Evolutionary conservation across 1,284 basidiomycete species (phyloP).

Genomic region (Hypsizygus ulmarius): DNA sequence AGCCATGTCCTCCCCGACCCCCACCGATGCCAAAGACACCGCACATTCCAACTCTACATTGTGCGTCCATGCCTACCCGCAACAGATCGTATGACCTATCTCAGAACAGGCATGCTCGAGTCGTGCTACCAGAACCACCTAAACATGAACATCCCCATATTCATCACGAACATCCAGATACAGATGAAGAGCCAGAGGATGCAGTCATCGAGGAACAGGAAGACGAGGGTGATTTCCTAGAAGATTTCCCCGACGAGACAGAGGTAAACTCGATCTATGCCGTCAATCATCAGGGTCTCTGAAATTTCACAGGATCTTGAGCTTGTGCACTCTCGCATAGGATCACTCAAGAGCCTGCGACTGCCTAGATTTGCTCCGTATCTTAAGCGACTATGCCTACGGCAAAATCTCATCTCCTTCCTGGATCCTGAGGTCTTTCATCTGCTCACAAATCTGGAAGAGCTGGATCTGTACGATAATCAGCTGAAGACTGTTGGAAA

Average conservation of each 20-base stretch:
- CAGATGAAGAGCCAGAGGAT: slow-evolving; percentile 44
- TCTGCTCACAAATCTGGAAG: slow-evolving; percentile 72
- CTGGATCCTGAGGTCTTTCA: slow-evolving; percentile 21
- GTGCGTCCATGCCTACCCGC: slow-evolving; percentile 1
- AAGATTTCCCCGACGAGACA: slow-evolving; percentile 60
- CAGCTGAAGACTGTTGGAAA: slow-evolving; percentile 73
- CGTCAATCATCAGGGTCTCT: not conserved
- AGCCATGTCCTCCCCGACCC: not conserved
- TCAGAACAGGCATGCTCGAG: slow-evolving; percentile 35
- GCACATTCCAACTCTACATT: slow-evolving; percentile 6
- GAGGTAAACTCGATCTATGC: slow-evolving; percentile 48
- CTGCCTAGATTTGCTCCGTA: slow-evolving; percentile 69
- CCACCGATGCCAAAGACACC: not conserved
- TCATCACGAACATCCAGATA: slow-evolving; percentile 36
- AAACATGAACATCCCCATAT: not conserved
- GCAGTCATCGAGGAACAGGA: slow-evolving; percentile 33
- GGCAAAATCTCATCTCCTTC: slow-evolving; percentile 77
- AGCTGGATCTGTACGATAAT: slow-evolving; percentile 96
- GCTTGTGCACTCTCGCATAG: slow-evolving; percentile 81
- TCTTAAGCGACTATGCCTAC: slow-evolving; percentile 78
- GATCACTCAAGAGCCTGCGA: slow-evolving; percentile 59
- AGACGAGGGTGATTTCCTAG: slow-evolving; percentile 49
- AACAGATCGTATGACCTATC: not conserved
- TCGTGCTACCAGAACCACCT: slow-evolving; percentile 39
- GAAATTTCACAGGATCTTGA: slow-evolving; percentile 69